Base-by-base conservation (phyloP, 225 moss, liverwort and hornwort genomes). In the Takakia lepidozioides region DNA sequence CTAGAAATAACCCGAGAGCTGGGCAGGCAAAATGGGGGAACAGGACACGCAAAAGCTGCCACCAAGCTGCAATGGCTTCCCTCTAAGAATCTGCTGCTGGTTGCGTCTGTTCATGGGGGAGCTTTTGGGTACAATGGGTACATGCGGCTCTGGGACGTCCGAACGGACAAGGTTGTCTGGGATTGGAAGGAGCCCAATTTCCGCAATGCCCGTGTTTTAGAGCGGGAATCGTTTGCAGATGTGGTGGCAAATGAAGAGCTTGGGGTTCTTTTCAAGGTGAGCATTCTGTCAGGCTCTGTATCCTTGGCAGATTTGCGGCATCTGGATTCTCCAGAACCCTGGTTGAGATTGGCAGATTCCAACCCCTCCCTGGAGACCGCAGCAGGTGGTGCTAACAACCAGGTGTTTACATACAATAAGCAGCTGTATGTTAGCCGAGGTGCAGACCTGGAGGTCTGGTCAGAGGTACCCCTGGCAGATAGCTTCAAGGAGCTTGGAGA, bases 181-280 rank as follows among this genome's bases (percentile, higher is more conserved):
- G 85, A 86, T 22, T 93, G 85, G 85, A 81, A 88, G 53, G 93
- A 93, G 42, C 93, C 93, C 2, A 80, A 86, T 20, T 93, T 80
- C 13, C 73, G 73, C 25, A 62, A 78, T 28, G 74, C 88, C 3
- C 58, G 70, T 2, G 71, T 58, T 36, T 80, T 74, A 24, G 80
- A 69, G 39, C 60, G 78, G 23, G 88, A 93, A 0, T 78, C 83
- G 20, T 93, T 93, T 58, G 75, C 85, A 8, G 93, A 93, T 41
- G 73, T 88, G 75, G 62, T 62, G 0, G 83, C 78, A 14, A 78
- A 75, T 24, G 88, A 93, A 42, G 81, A 73, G 3, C 73, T 83
- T 0, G 80, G 76, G 22, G 81, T 68, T 11, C 57, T 93, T 22
- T 79, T 88, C 56, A 93, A 83, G 58, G 75, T 88, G 2, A 83